Evolutionary conservation across 2,329 filamentous ascomycete genomes (phyloP).

Genomic region (Penicillium sp.): DNA sequence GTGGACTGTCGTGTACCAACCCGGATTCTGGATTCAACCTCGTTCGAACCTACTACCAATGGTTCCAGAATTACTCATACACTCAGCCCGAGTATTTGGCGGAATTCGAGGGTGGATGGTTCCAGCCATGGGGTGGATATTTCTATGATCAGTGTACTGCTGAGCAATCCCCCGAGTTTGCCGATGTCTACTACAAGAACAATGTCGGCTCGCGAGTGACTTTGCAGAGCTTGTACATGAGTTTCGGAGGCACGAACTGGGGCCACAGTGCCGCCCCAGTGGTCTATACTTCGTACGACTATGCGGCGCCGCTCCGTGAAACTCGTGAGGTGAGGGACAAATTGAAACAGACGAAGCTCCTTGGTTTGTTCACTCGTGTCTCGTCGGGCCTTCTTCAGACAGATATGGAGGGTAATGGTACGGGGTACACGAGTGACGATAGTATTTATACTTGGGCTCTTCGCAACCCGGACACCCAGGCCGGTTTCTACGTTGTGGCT

Average conservation of each 20-base stretch:
- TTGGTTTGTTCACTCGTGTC: slow-evolving; percentile 55
- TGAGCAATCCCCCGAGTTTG: slow-evolving; percentile 48
- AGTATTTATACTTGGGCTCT: slow-evolving; percentile 53
- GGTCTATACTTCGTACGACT: slow-evolving; percentile 50
- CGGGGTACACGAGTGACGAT: slow-evolving; percentile 44
- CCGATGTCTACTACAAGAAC: slow-evolving; percentile 58
- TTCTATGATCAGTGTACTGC: slow-evolving; percentile 53
- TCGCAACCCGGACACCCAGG: slow-evolving; percentile 50
- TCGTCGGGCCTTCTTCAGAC: slow-evolving; percentile 53
- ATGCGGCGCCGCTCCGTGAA: slow-evolving; percentile 53
- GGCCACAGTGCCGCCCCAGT: slow-evolving; percentile 51
- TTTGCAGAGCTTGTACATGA: slow-evolving; percentile 53
- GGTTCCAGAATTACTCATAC: slow-evolving; percentile 56
- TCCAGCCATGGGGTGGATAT: slow-evolving; percentile 53
- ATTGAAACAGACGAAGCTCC: slow-evolving; percentile 54
- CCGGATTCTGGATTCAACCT: slow-evolving; percentile 50
- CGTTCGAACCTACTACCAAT: slow-evolving; percentile 55
- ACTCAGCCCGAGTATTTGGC: slow-evolving; percentile 55
- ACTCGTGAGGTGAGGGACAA: slow-evolving; percentile 55
- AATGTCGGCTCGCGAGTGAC: slow-evolving; percentile 53
- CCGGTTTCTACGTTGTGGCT: slow-evolving; percentile 52
- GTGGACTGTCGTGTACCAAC: slow-evolving; percentile 51
- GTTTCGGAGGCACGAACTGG: slow-evolving; percentile 58
- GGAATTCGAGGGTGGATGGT: slow-evolving; percentile 56
- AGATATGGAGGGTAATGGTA: slow-evolving; percentile 56